Evolutionary conservation across 148 eudicot species (phyloP).

Genomic region (Fagopyrum tataricum): DNA sequence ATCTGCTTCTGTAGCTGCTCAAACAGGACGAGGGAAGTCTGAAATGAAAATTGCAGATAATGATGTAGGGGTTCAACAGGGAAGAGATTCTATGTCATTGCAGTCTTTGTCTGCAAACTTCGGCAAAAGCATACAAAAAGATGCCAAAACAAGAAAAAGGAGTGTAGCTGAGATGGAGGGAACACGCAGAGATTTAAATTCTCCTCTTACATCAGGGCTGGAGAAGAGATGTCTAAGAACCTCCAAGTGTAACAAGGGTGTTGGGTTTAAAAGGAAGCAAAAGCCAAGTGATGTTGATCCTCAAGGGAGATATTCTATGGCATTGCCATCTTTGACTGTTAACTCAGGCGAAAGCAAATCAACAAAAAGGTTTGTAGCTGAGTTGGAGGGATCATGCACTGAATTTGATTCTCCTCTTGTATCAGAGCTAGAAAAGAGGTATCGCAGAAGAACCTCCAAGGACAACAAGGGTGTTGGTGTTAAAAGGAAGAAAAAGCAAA

Average conservation of each 20-base stretch:
- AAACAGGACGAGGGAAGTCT: neutral
- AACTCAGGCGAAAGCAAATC: neutral
- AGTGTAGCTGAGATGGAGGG: neutral
- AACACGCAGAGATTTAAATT: neutral
- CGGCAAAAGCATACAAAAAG: constrained; percentile 3
- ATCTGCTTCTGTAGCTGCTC: neutral
- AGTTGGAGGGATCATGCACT: neutral
- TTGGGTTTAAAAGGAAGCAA: constrained; percentile 61
- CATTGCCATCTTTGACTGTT: neutral
- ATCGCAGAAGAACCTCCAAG: neutral
- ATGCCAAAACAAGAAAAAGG: neutral
- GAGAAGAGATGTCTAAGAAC: constrained; percentile 10
- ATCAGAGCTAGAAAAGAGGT: constrained; percentile 12
- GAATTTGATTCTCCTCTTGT: constrained; percentile 6
- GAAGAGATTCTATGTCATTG: neutral
- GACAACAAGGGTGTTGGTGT: constrained; percentile 26
- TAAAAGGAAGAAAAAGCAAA: constrained; percentile 54
- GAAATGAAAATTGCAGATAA: neutral
- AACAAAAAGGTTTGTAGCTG: neutral
- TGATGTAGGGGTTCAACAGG: constrained; percentile 1
- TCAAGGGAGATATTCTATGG: constrained; percentile 15
- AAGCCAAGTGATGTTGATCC: constrained; percentile 26
- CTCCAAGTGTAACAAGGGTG: constrained; percentile 11
- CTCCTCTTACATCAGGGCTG: constrained; percentile 7
- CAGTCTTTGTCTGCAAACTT: neutral